These are phyloP conservation scores for Capsicum baccatum DNA, from an alignment of 257 asterid genomes.

Conservation along the genomic window DNA sequence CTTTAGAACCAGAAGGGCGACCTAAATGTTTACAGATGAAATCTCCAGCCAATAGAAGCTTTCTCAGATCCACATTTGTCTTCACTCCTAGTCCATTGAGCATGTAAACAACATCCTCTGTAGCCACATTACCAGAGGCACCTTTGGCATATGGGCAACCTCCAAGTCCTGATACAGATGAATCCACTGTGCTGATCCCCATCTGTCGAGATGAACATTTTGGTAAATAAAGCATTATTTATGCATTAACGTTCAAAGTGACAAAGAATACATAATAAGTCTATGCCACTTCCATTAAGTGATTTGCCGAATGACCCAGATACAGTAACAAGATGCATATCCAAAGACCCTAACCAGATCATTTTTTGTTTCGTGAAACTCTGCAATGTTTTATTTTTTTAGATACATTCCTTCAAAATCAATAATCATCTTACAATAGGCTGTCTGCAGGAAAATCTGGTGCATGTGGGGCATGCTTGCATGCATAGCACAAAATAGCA, in stretches of 20 bases:
- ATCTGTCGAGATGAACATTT: slow-evolving; percentile 50
- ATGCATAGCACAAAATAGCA: not conserved
- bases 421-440: slow-evolving; percentile 1
- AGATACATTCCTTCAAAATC: not conserved
- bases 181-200: slow-evolving; percentile 86
- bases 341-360: slow-evolving; percentile 4
- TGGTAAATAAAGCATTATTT: not conserved
- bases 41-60: slow-evolving; percentile 81
- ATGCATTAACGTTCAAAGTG: slow-evolving; percentile 7
- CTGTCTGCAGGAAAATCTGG: not conserved
- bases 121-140: slow-evolving; percentile 95
- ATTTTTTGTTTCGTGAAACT: not conserved
- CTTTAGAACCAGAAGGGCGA: slow-evolving; percentile 80
- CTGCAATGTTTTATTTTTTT: not conserved
- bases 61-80: slow-evolving; percentile 73
- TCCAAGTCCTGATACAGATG: slow-evolving; percentile 91
- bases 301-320: not conserved
- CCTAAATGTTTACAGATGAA: slow-evolving; percentile 75
- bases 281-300: not conserved
- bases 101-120: slow-evolving; percentile 96
- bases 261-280: not conserved
- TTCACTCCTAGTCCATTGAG: slow-evolving; percentile 81
- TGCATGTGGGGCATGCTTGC: not conserved
- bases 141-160: slow-evolving; percentile 99
- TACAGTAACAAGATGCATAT: not conserved